Conservation (phyloP, 2,329 filamentous ascomycete genomes). For the Nemania serpens region DNA sequence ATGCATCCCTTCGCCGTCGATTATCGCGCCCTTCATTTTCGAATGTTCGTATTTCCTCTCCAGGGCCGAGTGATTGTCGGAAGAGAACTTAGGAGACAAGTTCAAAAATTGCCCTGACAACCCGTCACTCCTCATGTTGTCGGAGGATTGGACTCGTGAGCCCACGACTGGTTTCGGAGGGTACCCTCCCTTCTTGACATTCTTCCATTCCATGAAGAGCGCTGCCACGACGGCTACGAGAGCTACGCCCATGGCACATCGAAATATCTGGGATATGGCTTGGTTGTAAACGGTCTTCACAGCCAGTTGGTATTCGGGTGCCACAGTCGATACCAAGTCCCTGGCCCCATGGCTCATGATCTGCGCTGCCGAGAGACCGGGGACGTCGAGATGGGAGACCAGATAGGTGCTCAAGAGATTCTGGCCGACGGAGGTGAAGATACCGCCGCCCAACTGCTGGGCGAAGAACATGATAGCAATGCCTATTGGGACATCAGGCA, state of each 20-base stretch:
- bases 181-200: constrained; percentile 53
- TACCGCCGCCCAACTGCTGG: constrained; percentile 52
- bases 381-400: constrained; percentile 39
- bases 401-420: constrained; percentile 47
- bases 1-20: neutral
- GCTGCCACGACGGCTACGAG: constrained; percentile 55
- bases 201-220: constrained; percentile 62
- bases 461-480: constrained; percentile 52
- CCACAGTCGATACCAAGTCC: constrained; percentile 55
- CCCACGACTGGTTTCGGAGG: constrained; percentile 12
- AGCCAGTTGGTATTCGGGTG: constrained; percentile 47
- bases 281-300: constrained; percentile 63
- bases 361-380: constrained; percentile 41
- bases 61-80: constrained; percentile 1
- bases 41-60: constrained; percentile 16
- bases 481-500: constrained; percentile 51
- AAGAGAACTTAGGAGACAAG: constrained; percentile 7
- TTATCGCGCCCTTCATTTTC: constrained; percentile 2
- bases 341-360: constrained; percentile 51
- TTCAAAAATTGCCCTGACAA: constrained; percentile 6
- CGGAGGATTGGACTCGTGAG: neutral
- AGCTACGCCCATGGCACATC: constrained; percentile 58
- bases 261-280: constrained; percentile 58
- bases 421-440: constrained; percentile 53
- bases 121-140: constrained; percentile 8